These are phyloP conservation scores for Bretschneidera sinensis DNA, from an alignment of 345 rosid species.

Conservation along the genomic window DNA sequence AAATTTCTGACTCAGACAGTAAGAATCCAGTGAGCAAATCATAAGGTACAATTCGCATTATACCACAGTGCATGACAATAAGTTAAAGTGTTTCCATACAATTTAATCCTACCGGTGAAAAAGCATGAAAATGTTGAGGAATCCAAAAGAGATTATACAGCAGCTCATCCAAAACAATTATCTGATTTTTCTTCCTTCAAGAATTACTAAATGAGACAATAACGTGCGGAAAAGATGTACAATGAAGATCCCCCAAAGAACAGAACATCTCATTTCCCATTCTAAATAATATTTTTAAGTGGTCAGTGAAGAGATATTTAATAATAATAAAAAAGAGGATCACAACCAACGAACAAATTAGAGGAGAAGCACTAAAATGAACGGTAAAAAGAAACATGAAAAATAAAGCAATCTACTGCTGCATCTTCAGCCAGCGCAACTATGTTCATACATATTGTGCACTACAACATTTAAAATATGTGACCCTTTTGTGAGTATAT, in stretches of 20 bases:
- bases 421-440: not conserved
- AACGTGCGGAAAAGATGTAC: not conserved
- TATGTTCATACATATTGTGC: not conserved
- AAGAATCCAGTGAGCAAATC: not conserved
- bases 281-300: not conserved
- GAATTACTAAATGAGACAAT: no score
- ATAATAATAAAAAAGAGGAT: not conserved
- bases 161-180: not conserved
- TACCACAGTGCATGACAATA: not conserved
- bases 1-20: no score
- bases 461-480: no score
- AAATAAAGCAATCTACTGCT: not conserved
- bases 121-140: not conserved
- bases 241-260: not conserved
- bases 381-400: no score
- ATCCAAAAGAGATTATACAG: no score
- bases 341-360: not conserved
- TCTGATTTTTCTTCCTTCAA: no score
- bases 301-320: no score
- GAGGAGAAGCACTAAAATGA: not conserved
- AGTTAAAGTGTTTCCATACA: not conserved
- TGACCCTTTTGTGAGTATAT: not conserved
- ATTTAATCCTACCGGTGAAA: not conserved
- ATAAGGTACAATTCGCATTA: not conserved
- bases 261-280: not conserved